Evolutionary conservation across 2,329 filamentous ascomycete species (phyloP), one percentile per base, ranked within the genome.

Genomic region (Samsoniella hepiali): DNA sequence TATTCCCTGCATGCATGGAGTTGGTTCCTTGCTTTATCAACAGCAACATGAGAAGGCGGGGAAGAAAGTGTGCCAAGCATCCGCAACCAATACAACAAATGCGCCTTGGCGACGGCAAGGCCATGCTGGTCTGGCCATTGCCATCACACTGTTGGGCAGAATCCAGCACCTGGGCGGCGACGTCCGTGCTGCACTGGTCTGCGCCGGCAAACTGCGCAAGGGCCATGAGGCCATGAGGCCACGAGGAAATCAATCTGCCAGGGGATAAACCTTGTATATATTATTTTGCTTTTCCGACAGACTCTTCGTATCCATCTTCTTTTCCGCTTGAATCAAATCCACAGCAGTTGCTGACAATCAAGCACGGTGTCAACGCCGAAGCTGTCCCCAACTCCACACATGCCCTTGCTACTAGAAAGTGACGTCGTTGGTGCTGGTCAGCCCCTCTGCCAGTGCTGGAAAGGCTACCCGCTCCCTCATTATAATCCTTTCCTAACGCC

Each of bases 391-490:
- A 15, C 10, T 42, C 22, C 27, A 31, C 22, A 15, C 15, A 34
- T 17, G 51, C 57, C 57, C 34, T 32, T 29, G 47, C 47, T 11
- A 50, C 10, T 53, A 17, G 8, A 34, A 57, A 29, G 58, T 60
- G 47, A 60, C 47, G 58, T 61, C 49, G 49, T 51, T 53, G 27
- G 34, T 36, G 45, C 22, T 50, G n/a, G 38, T 44, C 38, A 36
- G 38, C 49, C 58, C 11, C 34, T 59, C 29, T 47, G 49, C 29
- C 7, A 11, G 11, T 32, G 27, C 57, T 32, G 53, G 36, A 45
- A 54, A 45, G 45, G 36, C 49, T 13, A 27, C 17, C 17, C 47
- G 10, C 58, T 34, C 49, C 49, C 10, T 27, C 49, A 58, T 27
- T 22, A 22, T 22, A 22, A 27, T 45, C 17, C n/a, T 44, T 3